Evolutionary conservation across 192 early-diverging fungal genomes (phyloP), one percentile per base, ranked within the genome.

Genomic region (Coemansia sp.): DNA sequence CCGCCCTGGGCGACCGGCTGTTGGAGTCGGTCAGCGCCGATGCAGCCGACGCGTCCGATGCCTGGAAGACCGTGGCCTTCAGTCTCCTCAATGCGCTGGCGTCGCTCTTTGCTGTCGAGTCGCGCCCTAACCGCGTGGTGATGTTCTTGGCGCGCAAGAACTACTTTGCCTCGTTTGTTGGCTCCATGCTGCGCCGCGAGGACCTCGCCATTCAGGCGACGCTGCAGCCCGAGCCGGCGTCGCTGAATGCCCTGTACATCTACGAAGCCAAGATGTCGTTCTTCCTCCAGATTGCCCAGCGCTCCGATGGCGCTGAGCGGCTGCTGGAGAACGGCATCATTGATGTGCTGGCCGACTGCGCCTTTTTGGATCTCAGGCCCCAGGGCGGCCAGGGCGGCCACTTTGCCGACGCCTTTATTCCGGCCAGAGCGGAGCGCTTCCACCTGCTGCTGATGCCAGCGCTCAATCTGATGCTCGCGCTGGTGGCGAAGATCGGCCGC

Each of bases 31-130:
- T 92, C 7, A 88, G 90, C 59, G 80, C 85, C 5, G 96, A 98
- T 79, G 96, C 94, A 0, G 86, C 89, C 2, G 91, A 94, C 63
- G 91, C 88, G 5, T 84, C 86, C 28, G 88, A 87, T 39, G 87
- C 91, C 3, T 94, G 91, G 87, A 91, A 93, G 58, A 93, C 92
- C 6, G 88, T 93, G 5, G 91, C 96, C 0, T 94, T 95, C 60
- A 86, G 85, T 7, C 73, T 90, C 4, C 77, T 98, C 36, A 88
- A 91, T 43, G 86, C 88, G 0, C 70, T 98, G 5, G 85, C 84
- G 9, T 65, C 82, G 18, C 70, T 86, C 37, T 82, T 80, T 50
- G 69, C 66, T 60, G 75, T 66, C 28, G 83, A 84, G 38, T 39
- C 72, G 28, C 76, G 71, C 8, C 68, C 83, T 18, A 78, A 73